Percentiles rank a stretch among this genome's conserved stretches.
These are phyloP conservation scores for Torulaspora gathmanii DNA, from an alignment of 805 yeast genomes.

Conservation along the genomic window DNA sequence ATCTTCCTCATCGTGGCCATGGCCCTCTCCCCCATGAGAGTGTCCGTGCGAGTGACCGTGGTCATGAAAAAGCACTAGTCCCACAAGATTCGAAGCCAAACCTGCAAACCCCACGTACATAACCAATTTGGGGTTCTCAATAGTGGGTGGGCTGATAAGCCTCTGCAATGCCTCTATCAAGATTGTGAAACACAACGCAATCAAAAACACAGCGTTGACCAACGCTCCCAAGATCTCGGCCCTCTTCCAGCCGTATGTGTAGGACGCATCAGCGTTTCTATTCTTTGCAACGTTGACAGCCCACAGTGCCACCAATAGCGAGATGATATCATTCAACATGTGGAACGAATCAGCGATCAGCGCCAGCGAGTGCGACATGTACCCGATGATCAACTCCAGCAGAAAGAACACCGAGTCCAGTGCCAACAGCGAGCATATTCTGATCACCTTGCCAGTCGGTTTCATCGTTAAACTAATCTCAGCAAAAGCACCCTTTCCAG, in stretches of 20 bases:
- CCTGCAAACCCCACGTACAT: conserved; percentile 82
- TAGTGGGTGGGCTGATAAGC: conserved; percentile 70
- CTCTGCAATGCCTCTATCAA: conserved; percentile 91
- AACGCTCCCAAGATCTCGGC: conserved; percentile 96
- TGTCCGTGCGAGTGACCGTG: conserved; percentile 60
- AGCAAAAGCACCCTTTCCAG: too few relatives aligned
- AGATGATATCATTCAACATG: conserved; percentile 92
- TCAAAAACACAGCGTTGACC: conserved; percentile 84
- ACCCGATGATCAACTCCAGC: conserved; percentile 79
- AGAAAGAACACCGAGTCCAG: conserved; percentile 82
- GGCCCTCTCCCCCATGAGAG: conserved; percentile 35
- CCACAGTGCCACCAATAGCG: conserved; percentile 88
- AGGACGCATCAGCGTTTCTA: conserved; percentile 76
- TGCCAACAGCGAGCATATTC: conserved; percentile 65
- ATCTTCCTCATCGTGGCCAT: conserved; percentile 15
- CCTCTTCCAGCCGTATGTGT: conserved; percentile 97
- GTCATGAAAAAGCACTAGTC: conserved; percentile 84
- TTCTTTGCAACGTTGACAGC: conserved; percentile 88
- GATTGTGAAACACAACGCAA: conserved; percentile 89
- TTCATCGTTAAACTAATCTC: conserved; percentile 1
- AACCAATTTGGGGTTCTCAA: conserved; percentile 78
- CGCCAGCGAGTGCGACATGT: conserved; percentile 90
- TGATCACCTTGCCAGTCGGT: conserved; percentile 52
- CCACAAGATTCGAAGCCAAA: conserved; percentile 72
- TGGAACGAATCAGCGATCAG: conserved; percentile 95